Evolutionary conservation across 2,329 filamentous ascomycete species (phyloP), one percentile per base, ranked within the genome.

Genomic region (Proliferodiscus dingleyae): DNA sequence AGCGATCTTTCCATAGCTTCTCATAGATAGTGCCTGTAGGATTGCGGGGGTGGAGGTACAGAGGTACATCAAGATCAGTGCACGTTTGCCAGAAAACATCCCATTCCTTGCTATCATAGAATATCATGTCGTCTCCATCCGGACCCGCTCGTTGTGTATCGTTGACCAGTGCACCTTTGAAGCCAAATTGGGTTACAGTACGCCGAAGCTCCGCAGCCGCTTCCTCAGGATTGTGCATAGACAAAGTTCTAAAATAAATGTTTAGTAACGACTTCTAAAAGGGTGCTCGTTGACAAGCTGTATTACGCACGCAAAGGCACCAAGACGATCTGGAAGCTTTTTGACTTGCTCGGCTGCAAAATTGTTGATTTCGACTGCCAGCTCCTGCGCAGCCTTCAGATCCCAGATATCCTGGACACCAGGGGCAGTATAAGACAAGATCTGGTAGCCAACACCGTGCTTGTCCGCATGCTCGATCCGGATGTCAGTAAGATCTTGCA

Each of bases 101-200:
- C 70, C 74, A 85, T 49, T 76, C 71, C 0, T 73, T 69, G 7
- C 71, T 66, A 57, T 85, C 81, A 64, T 83, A 85, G 65, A 83
- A 84, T 59, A 83, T 66, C 68, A 80, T 75, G 13, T 36, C 24
- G 9, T 81, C 77, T 29, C 78, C 79, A 46, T 81, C 75, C 0
- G 66, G 51, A 3, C 78, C 78, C 13, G 76, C 70, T 22, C 75
- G 73, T 57, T 85, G 81, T 2, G 72, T 77, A 58, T 83, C 77
- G 56, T 81, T 81, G 37, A 85, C 71, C 4, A 85, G 64, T 3
- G 72, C 78, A 2, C 81, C 80, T 49, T 78, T 73, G 66, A 84
- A 83, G n/a, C 79, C 78, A 39, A 74, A 67, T 48, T 80, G 62
- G 2, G 66, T 73, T 4, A 84, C 50, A 41, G 73, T 78, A 41